Conservation (phyloP, 768 basidiomycete species). For the Mycena sanguinolenta region DNA sequence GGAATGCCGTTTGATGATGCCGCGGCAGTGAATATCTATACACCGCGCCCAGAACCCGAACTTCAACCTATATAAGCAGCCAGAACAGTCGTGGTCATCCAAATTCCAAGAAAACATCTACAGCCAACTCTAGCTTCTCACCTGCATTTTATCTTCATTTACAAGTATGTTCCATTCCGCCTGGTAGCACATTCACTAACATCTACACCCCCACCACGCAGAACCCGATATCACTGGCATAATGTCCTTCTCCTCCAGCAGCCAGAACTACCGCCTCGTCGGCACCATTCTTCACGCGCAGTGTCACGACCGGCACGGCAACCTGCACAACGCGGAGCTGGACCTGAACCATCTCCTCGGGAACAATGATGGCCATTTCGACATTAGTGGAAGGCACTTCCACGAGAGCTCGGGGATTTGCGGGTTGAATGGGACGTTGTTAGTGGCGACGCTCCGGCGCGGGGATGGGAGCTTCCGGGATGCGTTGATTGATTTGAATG, state of each 20-base stretch:
- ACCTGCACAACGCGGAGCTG: slow-evolving; percentile 16
- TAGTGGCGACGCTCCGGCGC: slow-evolving; percentile 22
- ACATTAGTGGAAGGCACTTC: slow-evolving; percentile 18
- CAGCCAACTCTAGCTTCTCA: no score
- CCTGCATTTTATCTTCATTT: not conserved
- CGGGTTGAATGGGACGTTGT: slow-evolving; percentile 25
- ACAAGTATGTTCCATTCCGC: not conserved
- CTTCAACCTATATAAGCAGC: no score
- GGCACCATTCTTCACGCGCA: slow-evolving; percentile 27
- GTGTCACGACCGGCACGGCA: slow-evolving; percentile 25
- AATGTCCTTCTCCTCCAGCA: slow-evolving; percentile 41
- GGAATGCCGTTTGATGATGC: no score
- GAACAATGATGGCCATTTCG: slow-evolving; percentile 31
- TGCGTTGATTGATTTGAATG: slow-evolving; percentile 27
- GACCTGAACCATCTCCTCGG: slow-evolving; percentile 33
- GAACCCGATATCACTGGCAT: no score
- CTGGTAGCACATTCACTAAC: not conserved
- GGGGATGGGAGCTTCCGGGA: slow-evolving; percentile 22
- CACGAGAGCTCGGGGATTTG: slow-evolving; percentile 8
- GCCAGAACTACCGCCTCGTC: slow-evolving; percentile 29
- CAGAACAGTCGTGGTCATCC: no score
- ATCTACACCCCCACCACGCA: not conserved
- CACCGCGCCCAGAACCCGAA: no score
- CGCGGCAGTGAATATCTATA: no score
- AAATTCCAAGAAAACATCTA: no score